Conservation (phyloP, 1,284 basidiomycete genomes). For the Exsudoporus floridanus region DNA sequence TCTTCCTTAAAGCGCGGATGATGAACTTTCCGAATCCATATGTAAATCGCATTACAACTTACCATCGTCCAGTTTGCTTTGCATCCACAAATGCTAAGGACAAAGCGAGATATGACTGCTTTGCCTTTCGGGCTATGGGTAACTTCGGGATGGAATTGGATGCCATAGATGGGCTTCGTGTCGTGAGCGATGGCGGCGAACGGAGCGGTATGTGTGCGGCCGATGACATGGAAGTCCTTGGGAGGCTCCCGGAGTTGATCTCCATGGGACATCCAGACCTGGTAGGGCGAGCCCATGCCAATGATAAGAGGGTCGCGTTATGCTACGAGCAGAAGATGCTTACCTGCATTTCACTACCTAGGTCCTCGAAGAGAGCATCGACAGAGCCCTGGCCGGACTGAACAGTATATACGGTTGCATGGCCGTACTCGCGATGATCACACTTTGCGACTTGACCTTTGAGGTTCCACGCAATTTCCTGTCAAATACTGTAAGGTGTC, state of each 20-base stretch:
- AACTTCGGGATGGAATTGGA: slow-evolving; percentile 99
- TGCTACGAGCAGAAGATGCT: background rate
- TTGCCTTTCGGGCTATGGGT: slow-evolving; percentile 92
- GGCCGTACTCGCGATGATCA: slow-evolving; percentile 94
- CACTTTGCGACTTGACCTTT: slow-evolving; percentile 88
- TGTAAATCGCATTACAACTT: slow-evolving; percentile 14
- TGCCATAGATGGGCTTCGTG: slow-evolving; percentile 89
- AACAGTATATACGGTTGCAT: slow-evolving; percentile 78
- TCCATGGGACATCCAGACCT: slow-evolving; percentile 99
- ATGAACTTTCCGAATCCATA: slow-evolving; percentile 2
- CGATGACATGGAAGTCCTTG: slow-evolving; percentile 85
- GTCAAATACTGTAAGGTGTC: background rate
- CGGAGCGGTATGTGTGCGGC: slow-evolving; percentile 84
- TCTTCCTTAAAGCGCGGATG: slow-evolving; percentile 62
- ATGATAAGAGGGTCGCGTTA: background rate
- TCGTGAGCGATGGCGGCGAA: slow-evolving; percentile 94
- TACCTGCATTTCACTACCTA: slow-evolving; percentile 83
- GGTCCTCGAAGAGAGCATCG: slow-evolving; percentile 82
- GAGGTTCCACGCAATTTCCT: slow-evolving; percentile 90
- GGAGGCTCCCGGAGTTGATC: slow-evolving; percentile 89
- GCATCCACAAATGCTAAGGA: slow-evolving; percentile 85
- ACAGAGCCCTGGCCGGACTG: slow-evolving; percentile 62
- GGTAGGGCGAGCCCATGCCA: background rate
- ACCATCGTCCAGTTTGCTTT: slow-evolving; percentile 94
- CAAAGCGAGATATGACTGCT: slow-evolving; percentile 89